phyloP scores from a whole-genome alignment of 208 protist genomes.

The Leishmania arabica region DNA sequence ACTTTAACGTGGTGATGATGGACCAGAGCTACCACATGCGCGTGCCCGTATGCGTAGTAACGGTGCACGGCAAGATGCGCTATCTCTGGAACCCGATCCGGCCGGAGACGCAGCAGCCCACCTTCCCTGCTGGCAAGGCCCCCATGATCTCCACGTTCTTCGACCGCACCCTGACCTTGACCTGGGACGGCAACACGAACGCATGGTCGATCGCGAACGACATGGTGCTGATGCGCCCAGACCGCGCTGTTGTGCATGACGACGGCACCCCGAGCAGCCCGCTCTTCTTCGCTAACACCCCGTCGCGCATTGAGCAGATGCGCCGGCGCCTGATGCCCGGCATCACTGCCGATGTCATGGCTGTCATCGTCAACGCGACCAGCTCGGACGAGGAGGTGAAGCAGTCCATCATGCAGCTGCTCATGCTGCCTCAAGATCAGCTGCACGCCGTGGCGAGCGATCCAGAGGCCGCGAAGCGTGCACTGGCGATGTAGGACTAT shows the following conservation, averaged over 20 bases:
- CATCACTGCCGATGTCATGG: conserved; percentile 61
- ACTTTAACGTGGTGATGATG: conserved; percentile 66
- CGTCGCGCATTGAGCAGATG: conserved; percentile 61
- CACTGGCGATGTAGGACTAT: conserved; percentile 21
- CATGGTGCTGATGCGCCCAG: conserved; percentile 80
- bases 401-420: conserved; percentile 32
- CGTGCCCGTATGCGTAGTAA: conserved; percentile 66
- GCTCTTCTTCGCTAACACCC: conserved; percentile 75
- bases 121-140: conserved; percentile 36
- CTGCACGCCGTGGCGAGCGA: conserved; percentile 40
- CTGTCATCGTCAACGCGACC: conserved; percentile 39
- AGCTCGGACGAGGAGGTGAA: conserved; percentile 51
- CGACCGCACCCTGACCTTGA: conserved; percentile 77
- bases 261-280: conserved; percentile 45
- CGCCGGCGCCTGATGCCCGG: conserved; percentile 52
- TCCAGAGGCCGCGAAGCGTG: conserved; percentile 33
- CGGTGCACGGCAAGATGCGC: conserved; percentile 75
- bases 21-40: conserved; percentile 47
- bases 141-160: conserved; percentile 76
- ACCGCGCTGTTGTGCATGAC: conserved; percentile 63
- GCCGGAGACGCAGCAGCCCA: conserved; percentile 32
- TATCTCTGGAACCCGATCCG: conserved; percentile 65
- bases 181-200: conserved; percentile 31
- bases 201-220: conserved; percentile 75
- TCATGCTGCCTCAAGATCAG: conserved; percentile 45